Conservation (phyloP, 1,139 yeast genomes). For the Hyphopichia buzzinii region DNA sequence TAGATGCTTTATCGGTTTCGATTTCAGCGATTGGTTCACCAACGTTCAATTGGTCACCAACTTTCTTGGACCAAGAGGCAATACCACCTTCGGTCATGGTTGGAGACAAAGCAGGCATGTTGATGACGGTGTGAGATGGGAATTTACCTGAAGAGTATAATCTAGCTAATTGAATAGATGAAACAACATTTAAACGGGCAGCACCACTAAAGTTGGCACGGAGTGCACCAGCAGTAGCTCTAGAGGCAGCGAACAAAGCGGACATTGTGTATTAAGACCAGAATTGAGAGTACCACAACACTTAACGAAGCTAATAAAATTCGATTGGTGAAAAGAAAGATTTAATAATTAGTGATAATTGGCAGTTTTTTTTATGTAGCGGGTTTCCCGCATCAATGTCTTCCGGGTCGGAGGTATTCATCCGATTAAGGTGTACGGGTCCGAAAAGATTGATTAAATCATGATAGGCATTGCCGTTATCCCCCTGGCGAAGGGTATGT, state of each 20-base stretch:
- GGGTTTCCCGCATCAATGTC: slow-evolving; percentile 13
- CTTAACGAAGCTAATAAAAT: not conserved
- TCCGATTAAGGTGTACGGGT: not conserved
- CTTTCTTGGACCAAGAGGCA: slow-evolving; percentile 83
- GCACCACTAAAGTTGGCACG: slow-evolving; percentile 16
- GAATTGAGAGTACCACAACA: not conserved
- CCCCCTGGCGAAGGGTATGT: no score
- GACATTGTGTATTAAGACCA: slow-evolving; percentile 16
- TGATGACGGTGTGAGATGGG: slow-evolving; percentile 69
- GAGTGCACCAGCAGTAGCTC: slow-evolving; percentile 25
- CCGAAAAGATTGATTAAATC: no score
- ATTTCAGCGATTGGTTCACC: slow-evolving; percentile 96
- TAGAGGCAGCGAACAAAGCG: slow-evolving; percentile 34
- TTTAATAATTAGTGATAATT: not conserved
- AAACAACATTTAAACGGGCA: slow-evolving; percentile 12
- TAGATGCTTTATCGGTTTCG: slow-evolving; percentile 97
- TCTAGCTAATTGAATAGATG: slow-evolving; percentile 32
- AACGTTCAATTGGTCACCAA: slow-evolving; percentile 82
- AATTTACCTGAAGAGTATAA: slow-evolving; percentile 48
- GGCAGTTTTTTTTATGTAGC: not conserved
- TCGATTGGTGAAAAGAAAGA: slow-evolving; percentile 1
- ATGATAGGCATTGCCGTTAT: no score
- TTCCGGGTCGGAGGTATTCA: slow-evolving; percentile 7
- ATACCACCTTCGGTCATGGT: slow-evolving; percentile 96
- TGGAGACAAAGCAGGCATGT: slow-evolving; percentile 94